A percentile compares a stretch with the other conserved stretches of the same genome.
These are phyloP conservation scores for Entonaema liquescens DNA, from an alignment of 495 filamentous ascomycete species.

Conservation along the genomic window DNA sequence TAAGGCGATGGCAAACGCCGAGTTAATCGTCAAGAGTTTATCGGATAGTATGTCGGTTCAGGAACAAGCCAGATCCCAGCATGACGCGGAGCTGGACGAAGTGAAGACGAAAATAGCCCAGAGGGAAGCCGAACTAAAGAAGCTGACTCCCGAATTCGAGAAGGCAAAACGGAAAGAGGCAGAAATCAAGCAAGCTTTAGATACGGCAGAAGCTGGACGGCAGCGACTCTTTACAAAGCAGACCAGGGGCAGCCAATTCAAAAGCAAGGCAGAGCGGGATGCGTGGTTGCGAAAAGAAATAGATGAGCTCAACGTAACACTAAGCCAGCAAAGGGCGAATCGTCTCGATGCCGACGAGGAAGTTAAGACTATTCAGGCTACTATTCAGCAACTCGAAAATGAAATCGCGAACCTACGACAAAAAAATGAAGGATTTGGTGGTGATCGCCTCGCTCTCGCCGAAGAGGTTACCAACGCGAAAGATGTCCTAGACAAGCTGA, in stretches of 20 bases:
- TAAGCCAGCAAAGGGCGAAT: slow-evolving; percentile 82
- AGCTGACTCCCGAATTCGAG: slow-evolving; percentile 78
- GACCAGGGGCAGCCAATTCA: slow-evolving; percentile 87
- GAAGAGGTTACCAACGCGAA: slow-evolving; percentile 80
- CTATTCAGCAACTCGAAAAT: slow-evolving; percentile 74
- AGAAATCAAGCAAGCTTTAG: slow-evolving; percentile 71
- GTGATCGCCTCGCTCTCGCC: slow-evolving; percentile 72
- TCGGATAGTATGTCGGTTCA: slow-evolving; percentile 82
- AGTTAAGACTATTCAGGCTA: slow-evolving; percentile 74
- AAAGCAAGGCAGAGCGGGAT: slow-evolving; percentile 87
- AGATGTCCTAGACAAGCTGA: slow-evolving; percentile 78
- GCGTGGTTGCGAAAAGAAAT: slow-evolving; percentile 82
- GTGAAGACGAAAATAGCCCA: slow-evolving; percentile 77
- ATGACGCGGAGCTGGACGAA: slow-evolving; percentile 76
- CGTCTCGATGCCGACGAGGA: slow-evolving; percentile 85
- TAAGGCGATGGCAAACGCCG: slow-evolving; percentile 78
- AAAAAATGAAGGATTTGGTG: slow-evolving; percentile 79
- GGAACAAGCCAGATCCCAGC: slow-evolving; percentile 71
- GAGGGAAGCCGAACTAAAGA: slow-evolving; percentile 77
- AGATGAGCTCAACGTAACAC: slow-evolving; percentile 75
- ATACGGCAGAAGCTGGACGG: slow-evolving; percentile 75
- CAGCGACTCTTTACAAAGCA: slow-evolving; percentile 93
- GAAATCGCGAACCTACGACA: slow-evolving; percentile 75
- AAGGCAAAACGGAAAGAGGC: slow-evolving; percentile 76
- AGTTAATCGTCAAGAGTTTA: slow-evolving; percentile 83